Conservation (phyloP, 768 basidiomycete genomes). For the Lenzites betulinus region DNA sequence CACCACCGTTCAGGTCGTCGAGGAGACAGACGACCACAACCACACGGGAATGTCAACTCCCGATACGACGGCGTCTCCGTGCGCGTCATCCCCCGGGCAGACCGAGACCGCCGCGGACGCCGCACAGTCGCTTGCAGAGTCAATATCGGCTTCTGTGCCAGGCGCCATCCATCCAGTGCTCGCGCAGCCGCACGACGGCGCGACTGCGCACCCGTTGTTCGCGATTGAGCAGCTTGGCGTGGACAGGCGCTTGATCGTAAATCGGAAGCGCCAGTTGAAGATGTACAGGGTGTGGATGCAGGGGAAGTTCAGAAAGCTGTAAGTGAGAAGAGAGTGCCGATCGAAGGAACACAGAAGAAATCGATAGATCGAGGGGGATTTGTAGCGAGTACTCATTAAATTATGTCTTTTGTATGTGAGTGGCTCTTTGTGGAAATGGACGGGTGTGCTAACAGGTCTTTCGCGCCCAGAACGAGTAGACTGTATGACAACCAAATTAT, state of each 20-base stretch:
- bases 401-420: no score
- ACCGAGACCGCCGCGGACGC: background rate
- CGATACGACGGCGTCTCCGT: background rate
- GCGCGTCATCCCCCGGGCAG: background rate
- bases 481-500: no score
- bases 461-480: no score
- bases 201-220: constrained; percentile 60
- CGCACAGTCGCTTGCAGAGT: background rate
- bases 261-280: constrained; percentile 90
- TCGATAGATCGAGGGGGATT: background rate
- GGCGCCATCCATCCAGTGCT: constrained; percentile 16
- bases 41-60: background rate
- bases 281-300: constrained; percentile 99
- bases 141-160: background rate
- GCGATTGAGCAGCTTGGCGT: constrained; percentile 83
- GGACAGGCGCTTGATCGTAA: constrained; percentile 88
- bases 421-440: no score
- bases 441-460: no score
- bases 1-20: constrained; percentile 2
- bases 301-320: constrained; percentile 69
- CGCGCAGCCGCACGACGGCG: background rate
- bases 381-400: no score
- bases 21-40: constrained; percentile 8
- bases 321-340: background rate
- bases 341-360: background rate